Conservation (phyloP, 2,329 filamentous ascomycete species). For the Paecilomyces formosus region DNA sequence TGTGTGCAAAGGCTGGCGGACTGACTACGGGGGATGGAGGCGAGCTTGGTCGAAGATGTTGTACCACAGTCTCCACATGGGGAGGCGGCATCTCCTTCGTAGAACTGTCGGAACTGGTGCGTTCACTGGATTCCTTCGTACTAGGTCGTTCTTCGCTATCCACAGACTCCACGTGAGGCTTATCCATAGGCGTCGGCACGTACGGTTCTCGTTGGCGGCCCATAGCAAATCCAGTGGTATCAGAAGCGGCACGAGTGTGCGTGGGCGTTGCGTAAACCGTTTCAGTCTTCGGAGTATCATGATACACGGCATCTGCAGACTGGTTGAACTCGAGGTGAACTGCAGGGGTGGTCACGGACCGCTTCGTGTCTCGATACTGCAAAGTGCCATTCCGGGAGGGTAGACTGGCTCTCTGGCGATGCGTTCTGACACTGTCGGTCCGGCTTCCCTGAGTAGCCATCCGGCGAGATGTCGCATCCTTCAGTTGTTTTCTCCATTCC, state of each 20-base stretch:
- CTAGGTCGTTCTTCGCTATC: slow-evolving; percentile 12
- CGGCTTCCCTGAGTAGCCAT: slow-evolving; percentile 31
- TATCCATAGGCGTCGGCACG: slow-evolving; percentile 9
- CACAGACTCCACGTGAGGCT: neutral
- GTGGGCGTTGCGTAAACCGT: slow-evolving; percentile 9
- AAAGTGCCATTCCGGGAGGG: slow-evolving; percentile 26
- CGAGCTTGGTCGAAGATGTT: slow-evolving; percentile 41
- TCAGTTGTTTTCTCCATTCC: slow-evolving; percentile 83
- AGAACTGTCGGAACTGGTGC: slow-evolving; percentile 36
- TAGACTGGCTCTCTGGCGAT: slow-evolving; percentile 29
- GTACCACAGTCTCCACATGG: slow-evolving; percentile 21
- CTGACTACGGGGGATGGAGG: slow-evolving; percentile 69
- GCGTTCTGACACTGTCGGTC: slow-evolving; percentile 49
- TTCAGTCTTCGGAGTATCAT: slow-evolving; percentile 17
- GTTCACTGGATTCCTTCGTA: slow-evolving; percentile 22
- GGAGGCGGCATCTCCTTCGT: slow-evolving; percentile 12
- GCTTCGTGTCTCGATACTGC: slow-evolving; percentile 21
- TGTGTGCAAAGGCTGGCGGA: slow-evolving; percentile 74
- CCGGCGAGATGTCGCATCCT: slow-evolving; percentile 66
- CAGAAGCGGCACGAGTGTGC: slow-evolving; percentile 25
- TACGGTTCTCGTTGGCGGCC: slow-evolving; percentile 1
- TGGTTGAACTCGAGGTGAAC: slow-evolving; percentile 22
- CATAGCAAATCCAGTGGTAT: slow-evolving; percentile 18
- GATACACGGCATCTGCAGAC: slow-evolving; percentile 28
- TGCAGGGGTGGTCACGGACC: slow-evolving; percentile 11